These are phyloP conservation scores for Apiotrichum porosum DNA, from an alignment of 1,284 basidiomycete species.

Conservation along the genomic window DNA sequence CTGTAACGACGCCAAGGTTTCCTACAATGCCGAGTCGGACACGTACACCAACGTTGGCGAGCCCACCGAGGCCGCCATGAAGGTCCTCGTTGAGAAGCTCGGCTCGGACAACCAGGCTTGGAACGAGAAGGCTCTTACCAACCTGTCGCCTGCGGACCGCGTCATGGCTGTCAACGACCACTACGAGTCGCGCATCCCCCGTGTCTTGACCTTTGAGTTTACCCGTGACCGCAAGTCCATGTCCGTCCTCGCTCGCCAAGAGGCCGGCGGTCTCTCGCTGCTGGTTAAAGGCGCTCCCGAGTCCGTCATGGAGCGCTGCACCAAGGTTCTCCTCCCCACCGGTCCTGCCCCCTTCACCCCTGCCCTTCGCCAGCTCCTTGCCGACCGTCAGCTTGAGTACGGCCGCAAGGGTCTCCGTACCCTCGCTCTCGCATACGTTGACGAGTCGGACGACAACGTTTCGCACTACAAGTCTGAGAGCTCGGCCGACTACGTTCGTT, in stretches of 20 bases:
- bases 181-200: slow-evolving; percentile 67
- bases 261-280: slow-evolving; percentile 58
- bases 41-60: slow-evolving; percentile 84
- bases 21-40: slow-evolving; percentile 67
- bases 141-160: slow-evolving; percentile 60
- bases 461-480: slow-evolving; percentile 73
- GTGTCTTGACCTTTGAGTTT: slow-evolving; percentile 92
- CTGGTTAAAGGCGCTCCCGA: slow-evolving; percentile 97
- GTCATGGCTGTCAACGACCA: slow-evolving; percentile 78
- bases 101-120: slow-evolving; percentile 51
- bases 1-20: slow-evolving; percentile 86
- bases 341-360: slow-evolving; percentile 59
- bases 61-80: slow-evolving; percentile 92
- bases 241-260: slow-evolving; percentile 72
- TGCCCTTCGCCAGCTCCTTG: slow-evolving; percentile 59
- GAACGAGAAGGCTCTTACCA: slow-evolving; percentile 56
- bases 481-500: slow-evolving; percentile 74
- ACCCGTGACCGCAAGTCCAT: slow-evolving; percentile 98
- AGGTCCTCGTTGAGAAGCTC: slow-evolving; percentile 86
- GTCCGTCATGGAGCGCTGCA: slow-evolving; percentile 84
- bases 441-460: slow-evolving; percentile 70
- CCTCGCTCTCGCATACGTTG: slow-evolving; percentile 82
- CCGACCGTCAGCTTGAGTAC: slow-evolving; percentile 63
- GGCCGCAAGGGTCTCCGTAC: slow-evolving; percentile 80
- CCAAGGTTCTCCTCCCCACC: slow-evolving; percentile 64